Conservation (phyloP, 148 eudicot genomes). For the Silene latifolia region DNA sequence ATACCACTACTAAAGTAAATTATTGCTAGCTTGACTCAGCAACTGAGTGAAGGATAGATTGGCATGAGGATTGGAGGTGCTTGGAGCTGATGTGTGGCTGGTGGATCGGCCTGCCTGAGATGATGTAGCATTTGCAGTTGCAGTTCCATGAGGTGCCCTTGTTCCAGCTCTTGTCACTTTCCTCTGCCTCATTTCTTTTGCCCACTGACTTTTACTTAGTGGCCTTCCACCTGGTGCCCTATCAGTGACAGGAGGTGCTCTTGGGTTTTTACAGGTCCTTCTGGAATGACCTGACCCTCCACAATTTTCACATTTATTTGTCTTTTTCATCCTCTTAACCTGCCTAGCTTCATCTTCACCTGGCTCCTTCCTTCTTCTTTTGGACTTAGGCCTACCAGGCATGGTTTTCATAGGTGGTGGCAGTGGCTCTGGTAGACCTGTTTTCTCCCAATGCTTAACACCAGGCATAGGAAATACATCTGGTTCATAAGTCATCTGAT, state of each 20-base stretch:
- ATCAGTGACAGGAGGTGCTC: not conserved
- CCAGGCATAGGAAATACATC: not conserved
- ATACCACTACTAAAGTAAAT: no score
- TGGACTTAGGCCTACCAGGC: not conserved
- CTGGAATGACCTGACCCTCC: not conserved
- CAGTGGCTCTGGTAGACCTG: not conserved
- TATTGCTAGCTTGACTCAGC: no score
- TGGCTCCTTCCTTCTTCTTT: not conserved
- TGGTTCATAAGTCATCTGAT: not conserved
- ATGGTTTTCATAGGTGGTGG: not conserved
- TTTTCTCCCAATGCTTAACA: slow-evolving; percentile 1
- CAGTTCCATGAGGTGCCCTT: no score
- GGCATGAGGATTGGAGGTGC: no score
- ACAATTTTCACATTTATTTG: not conserved
- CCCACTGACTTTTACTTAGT: not conserved
- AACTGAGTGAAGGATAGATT: no score
- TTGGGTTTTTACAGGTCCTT: not conserved
- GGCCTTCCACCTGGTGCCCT: not conserved
- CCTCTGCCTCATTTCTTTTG: no score
- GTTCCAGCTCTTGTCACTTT: no score
- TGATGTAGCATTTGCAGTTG: no score
- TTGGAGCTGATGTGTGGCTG: no score
- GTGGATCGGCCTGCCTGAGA: no score
- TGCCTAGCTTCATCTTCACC: not conserved
- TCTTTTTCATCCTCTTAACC: not conserved